Evolutionary conservation across 2,329 filamentous ascomycete species (phyloP), one percentile per base, ranked within the genome.

Genomic region (Penicillium sp.): DNA sequence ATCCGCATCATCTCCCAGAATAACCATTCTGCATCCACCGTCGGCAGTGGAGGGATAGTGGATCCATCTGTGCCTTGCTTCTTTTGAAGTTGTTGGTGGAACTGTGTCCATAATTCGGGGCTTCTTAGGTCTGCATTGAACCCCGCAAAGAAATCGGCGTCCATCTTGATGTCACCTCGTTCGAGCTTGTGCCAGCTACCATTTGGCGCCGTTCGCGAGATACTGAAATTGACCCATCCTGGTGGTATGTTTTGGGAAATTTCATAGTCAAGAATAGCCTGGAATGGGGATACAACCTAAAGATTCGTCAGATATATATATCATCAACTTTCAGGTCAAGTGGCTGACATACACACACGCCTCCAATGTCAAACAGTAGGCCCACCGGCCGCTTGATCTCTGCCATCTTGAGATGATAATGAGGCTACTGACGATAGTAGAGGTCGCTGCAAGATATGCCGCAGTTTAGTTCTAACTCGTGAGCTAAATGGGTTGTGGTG

Each of bases 221-320:
- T 94, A 66, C 89, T 89, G 77, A 89, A 88, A 79, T 97, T 97
- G 67, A 97, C 83, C 88, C 92, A 97, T 70, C 93, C 93, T 4
- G 86, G 82, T 0, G 93, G 93, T 50, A 97, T 93, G 41, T 82
- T 82, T 56, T 90, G 81, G 59, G 83, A 79, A 54, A 87, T 78
- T 73, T 97, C 94, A 73, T 97, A 97, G 76, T 96, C 89, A 56
- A 96, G 82, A 68, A 99, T 97, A 2, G 90, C 87, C 78, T 96
- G 91, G 70, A 99, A 93, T 10, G 94, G 94, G 1, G 92, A 97
- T 25, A 89, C 81, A 54, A 97, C 91, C 93, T 96, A 64, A 1
- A 43, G 1, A 7, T 33, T 25, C 25, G 41, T 67, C 23, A 69
- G 60, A 31, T 50, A 27, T 48, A 31, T 48, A 15, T 17, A 12